phyloP scores from a whole-genome alignment of 331 rosid genomes.

The Stylosanthes scabra region DNA sequence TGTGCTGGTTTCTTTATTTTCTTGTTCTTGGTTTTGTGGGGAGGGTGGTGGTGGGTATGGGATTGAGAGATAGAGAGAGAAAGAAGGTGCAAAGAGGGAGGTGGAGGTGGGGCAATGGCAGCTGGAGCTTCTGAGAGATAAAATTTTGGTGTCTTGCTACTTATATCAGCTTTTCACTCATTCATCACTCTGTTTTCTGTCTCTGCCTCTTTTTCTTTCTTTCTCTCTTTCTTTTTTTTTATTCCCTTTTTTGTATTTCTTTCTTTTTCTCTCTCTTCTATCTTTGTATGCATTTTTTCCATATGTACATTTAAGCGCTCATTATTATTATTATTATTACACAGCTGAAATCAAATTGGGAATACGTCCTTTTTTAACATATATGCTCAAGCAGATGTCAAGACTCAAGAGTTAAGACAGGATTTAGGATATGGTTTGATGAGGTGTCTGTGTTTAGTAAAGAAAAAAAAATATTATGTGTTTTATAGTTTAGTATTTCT shows the following conservation, averaged over 20 bases:
- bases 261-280: too few species aligned
- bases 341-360: neutral
- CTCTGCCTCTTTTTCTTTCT: constrained; percentile 15
- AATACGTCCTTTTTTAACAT: constrained; percentile 35
- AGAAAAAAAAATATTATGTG: too few species aligned
- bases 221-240: too few species aligned
- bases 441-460: too few species aligned
- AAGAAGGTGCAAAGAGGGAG: neutral
- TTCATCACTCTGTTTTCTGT: constrained; percentile 31
- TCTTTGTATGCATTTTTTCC: too few species aligned
- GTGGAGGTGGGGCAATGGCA: neutral
- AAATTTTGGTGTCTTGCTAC: constrained; percentile 37
- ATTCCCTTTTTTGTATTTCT: neutral
- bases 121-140: constrained; percentile 26
- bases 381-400: constrained; percentile 17
- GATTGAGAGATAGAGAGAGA: neutral
- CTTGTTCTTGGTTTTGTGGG: neutral
- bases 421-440: neutral
- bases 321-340: too few species aligned
- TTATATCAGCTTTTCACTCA: constrained; percentile 38
- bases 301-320: too few species aligned
- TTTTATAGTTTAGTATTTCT: too few species aligned
- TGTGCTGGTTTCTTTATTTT: neutral
- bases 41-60: constrained; percentile 7
- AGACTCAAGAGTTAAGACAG: too few species aligned